These are phyloP conservation scores for Podospora conica DNA, from an alignment of 495 filamentous ascomycete genomes.

Conservation along the genomic window DNA sequence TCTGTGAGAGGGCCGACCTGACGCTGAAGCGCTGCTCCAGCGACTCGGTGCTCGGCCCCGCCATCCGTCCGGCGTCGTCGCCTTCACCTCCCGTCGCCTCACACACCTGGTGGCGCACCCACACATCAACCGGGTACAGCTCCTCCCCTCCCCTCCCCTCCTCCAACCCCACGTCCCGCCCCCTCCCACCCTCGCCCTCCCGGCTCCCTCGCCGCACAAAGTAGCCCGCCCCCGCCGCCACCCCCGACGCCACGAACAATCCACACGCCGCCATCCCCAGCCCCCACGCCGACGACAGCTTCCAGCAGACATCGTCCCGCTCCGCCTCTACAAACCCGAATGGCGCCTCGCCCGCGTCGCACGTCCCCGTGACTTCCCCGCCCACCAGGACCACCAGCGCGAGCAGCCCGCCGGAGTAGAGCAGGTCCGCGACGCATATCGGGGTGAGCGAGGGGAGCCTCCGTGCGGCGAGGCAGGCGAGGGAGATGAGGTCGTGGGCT, in stretches of 20 bases:
- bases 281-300: neutral
- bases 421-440: neutral
- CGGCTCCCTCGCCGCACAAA: neutral
- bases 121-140: neutral
- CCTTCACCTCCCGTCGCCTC: neutral
- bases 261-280: neutral
- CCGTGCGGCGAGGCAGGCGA: neutral
- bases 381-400: neutral
- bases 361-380: neutral
- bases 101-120: neutral
- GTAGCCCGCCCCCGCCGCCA: neutral
- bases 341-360: neutral
- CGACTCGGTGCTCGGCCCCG: too few relatives aligned
- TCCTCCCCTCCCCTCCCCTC: neutral
- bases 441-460: neutral
- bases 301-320: neutral
- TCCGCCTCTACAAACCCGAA: neutral
- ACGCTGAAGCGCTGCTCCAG: neutral
- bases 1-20: neutral
- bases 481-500: neutral
- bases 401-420: neutral
- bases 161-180: neutral
- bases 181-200: neutral
- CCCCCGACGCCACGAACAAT: neutral
- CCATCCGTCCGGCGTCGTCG: neutral